A percentile compares a stretch with the other conserved stretches of the same genome.
These are phyloP conservation scores for Talaromyces sp. DNA, from an alignment of 2,329 filamentous ascomycete species.

Conservation along the genomic window DNA sequence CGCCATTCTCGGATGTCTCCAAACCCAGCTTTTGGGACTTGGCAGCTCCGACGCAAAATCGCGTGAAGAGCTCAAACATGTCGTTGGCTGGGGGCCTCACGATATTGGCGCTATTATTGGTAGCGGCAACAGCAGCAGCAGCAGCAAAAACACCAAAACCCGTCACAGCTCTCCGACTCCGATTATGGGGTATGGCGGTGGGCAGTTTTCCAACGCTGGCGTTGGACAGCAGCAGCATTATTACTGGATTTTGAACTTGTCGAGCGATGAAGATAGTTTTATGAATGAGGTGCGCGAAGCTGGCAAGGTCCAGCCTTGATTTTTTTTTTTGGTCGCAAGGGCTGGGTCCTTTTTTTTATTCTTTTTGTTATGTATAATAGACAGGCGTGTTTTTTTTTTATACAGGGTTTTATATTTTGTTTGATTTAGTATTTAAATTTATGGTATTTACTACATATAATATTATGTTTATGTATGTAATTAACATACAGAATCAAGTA, in stretches of 20 bases:
- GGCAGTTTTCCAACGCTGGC: slow-evolving; percentile 28
- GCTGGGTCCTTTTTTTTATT: background rate
- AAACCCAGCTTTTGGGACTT: slow-evolving; percentile 39
- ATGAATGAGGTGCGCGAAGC: slow-evolving; percentile 40
- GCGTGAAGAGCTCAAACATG: slow-evolving; percentile 26
- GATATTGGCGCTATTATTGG: slow-evolving; percentile 26
- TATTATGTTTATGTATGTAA: no score
- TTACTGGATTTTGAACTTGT: slow-evolving; percentile 37
- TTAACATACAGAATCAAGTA: no score
- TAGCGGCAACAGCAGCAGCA: slow-evolving; percentile 5
- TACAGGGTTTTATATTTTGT: background rate
- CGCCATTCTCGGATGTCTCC: slow-evolving; percentile 39
- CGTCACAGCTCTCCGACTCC: slow-evolving; percentile 33
- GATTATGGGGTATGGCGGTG: slow-evolving; percentile 31
- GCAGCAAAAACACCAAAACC: slow-evolving; percentile 10
- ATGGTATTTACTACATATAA: no score
- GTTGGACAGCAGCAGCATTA: slow-evolving; percentile 24
- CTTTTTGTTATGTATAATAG: background rate
- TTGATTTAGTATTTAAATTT: background rate
- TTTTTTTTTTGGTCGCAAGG: background rate
- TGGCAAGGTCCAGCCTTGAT: slow-evolving; percentile 32
- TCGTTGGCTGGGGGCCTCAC: slow-evolving; percentile 35
- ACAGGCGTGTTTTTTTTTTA: background rate
- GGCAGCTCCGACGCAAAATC: slow-evolving; percentile 32
- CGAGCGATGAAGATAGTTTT: slow-evolving; percentile 39